Base-by-base conservation (phyloP, 805 yeast species). In the Starmerella apicola region DNA sequence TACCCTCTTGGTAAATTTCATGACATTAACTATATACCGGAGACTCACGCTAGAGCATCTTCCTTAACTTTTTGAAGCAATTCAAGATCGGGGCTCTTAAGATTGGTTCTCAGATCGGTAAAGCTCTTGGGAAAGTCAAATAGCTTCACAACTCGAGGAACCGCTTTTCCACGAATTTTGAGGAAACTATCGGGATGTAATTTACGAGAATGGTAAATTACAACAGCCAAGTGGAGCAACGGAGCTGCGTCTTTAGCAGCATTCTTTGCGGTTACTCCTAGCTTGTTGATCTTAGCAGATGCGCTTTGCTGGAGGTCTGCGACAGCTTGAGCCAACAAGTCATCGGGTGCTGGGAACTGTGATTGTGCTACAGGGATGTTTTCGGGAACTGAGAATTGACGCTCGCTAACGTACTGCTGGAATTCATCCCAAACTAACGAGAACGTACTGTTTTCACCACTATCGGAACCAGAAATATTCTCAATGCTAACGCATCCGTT, bases 71-170 rank as follows among this genome's bases (percentile, higher is more conserved):
- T 16, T 17, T 27, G 37, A 8, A 48, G 17, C 13, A 37, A 30
- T 21, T 40, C 47, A 5, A 37, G 21, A 1, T 32, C 10, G 6
- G 50, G 45, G 8, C 17, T 27, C 21, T 36, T 35, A 10, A 46
- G 27, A 2, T 32, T n/a, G 27, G 36, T 16, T 24, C 51, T 47
- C 23, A 57, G 47, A 16, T 32, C 45, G 5, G 13, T 29, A 34
- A 53, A 57, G 24, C 42, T 32, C 1, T 18, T 36, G 9, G 54
- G 52, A 34, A 52, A 47, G 20, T 36, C 45, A 36, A 52, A 45
- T 17, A 36, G 44, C 34, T 52, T 52, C 31, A 57, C 44, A 3
- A 58, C 32, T 25, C 53, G 53, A 5, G 61, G 60, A 17, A 55
- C 52, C 16, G 47, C 44, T 38, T 55, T 57, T 13, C 62, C 60